Base-by-base conservation (phyloP, 2,329 filamentous ascomycete species). In the Penicillium olsonii region DNA sequence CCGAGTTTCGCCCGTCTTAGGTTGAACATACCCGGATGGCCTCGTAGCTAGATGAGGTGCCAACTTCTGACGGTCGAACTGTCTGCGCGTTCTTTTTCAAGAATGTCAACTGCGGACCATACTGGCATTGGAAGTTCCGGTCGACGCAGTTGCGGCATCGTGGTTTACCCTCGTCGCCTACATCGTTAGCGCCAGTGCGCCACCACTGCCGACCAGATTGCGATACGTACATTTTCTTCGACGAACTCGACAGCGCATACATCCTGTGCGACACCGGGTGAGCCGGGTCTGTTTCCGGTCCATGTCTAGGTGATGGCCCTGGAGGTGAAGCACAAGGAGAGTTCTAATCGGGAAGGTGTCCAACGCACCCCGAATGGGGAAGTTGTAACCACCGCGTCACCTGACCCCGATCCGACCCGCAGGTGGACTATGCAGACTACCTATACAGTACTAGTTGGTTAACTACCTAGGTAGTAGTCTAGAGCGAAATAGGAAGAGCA, bases 81-180 rank as follows among this genome's bases (percentile, higher is more conserved):
- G 76, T 78, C 38, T 73, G 69, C 5, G 72, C 72, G 54, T 80
- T 80, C 59, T 78, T 78, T 7, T 73, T 68, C 2, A 79, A 58
- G 54, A 81, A 80, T 0, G 73, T 76, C 34, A 80, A 64, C 15
- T 72, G 67, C 3, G 74, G 69, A 10, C 75, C 75, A 56, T 80
- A 81, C 29, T 72, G 70, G 60, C 78, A 81, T 35, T 76, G 69
- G 24, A 78, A 73, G 8, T 71, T 71, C 27, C 77, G 74, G 1
- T 70, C 67, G 14, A 71, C 60, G 50, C 79, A 81, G 53, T 78
- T 75, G 37, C 70, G 72, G 37, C 79, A 82, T 2, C 62, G 62
- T 4, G 78, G 79, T 54, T 78, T 80, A 12, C 64, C 64, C 62
- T 81, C 78, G 50, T 81, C 78, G 51, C 79, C 77, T 80, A 22